A percentile compares a stretch with the other conserved stretches of the same genome.
Evolutionary conservation across 345 rosid genomes (phyloP).

Genomic region (Citrus maxima): DNA sequence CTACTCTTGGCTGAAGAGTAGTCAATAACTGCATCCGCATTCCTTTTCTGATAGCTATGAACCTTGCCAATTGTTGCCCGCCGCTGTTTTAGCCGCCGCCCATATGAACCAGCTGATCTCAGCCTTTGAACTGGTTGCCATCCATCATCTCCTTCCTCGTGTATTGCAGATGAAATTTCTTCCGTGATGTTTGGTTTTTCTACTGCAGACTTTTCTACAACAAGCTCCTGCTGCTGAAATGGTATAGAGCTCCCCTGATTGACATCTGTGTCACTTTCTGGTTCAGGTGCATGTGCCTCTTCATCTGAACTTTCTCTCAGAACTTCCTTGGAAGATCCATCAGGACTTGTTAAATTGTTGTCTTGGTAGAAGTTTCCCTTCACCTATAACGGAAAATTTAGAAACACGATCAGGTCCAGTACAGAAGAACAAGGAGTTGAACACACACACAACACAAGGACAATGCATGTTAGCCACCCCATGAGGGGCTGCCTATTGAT

Average conservation of each 20-base stretch:
- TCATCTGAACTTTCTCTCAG: slow-evolving; percentile 52
- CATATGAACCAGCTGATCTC: slow-evolving; percentile 69
- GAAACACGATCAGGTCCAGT: background rate
- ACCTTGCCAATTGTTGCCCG: slow-evolving; percentile 75
- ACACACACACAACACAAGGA: background rate
- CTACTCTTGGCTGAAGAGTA: slow-evolving; percentile 46
- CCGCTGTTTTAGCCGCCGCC: slow-evolving; percentile 79
- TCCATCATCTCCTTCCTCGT: slow-evolving; percentile 78
- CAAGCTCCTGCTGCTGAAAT: slow-evolving; percentile 42
- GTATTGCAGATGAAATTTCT: slow-evolving; percentile 43
- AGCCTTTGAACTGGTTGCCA: slow-evolving; percentile 98
- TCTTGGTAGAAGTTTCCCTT: slow-evolving; percentile 52
- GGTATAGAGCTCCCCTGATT: slow-evolving; percentile 40
- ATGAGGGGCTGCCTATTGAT: background rate
- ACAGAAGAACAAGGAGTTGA: background rate
- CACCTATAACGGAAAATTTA: slow-evolving; percentile 41
- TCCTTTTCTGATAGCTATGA: slow-evolving; percentile 69
- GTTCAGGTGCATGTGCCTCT: slow-evolving; percentile 40
- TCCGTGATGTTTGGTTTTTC: slow-evolving; percentile 28
- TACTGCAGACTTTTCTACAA: slow-evolving; percentile 40
- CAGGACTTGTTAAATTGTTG: slow-evolving; percentile 33
- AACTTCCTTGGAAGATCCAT: slow-evolving; percentile 42
- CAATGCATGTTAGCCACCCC: background rate
- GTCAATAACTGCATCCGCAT: slow-evolving; percentile 49
- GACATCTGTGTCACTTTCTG: slow-evolving; percentile 26